These are phyloP conservation scores for Apiospora arundinis DNA, from an alignment of 2,329 filamentous ascomycete species.

Conservation along the genomic window DNA sequence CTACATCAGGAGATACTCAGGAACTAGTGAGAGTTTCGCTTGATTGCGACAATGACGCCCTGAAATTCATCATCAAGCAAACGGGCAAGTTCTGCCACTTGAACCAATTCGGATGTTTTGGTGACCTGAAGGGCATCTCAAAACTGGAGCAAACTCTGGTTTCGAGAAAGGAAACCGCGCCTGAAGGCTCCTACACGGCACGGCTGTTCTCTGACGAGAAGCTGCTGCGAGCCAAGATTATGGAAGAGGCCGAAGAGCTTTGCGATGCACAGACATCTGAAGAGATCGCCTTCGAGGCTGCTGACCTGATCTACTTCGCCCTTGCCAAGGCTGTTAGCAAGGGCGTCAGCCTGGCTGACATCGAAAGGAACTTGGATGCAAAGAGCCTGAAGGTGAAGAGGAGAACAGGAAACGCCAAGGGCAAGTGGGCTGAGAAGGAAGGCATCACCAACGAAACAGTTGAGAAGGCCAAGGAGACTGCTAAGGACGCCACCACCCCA, in stretches of 20 bases:
- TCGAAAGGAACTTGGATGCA: slow-evolving; percentile 89
- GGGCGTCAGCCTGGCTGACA: slow-evolving; percentile 85
- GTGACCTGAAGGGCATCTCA: slow-evolving; percentile 79
- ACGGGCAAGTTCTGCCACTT: slow-evolving; percentile 95
- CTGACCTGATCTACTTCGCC: slow-evolving; percentile 95
- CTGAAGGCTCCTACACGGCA: slow-evolving; percentile 90
- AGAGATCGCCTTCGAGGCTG: slow-evolving; percentile 91
- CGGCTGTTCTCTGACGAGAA: slow-evolving; percentile 91
- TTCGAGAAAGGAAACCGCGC: slow-evolving; percentile 81
- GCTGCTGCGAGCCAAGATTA: slow-evolving; percentile 91
- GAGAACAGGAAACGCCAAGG: slow-evolving; percentile 92
- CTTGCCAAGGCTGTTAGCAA: slow-evolving; percentile 86
- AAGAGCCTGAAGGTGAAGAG: slow-evolving; percentile 97
- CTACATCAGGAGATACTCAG: slow-evolving; percentile 92
- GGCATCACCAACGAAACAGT: slow-evolving; percentile 58
- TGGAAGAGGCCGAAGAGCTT: slow-evolving; percentile 96
- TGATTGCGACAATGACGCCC: slow-evolving; percentile 92
- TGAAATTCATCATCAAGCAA: slow-evolving; percentile 89
- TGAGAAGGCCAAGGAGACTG: slow-evolving; percentile 42
- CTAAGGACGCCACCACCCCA: slow-evolving; percentile 42
- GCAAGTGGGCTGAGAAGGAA: slow-evolving; percentile 86
- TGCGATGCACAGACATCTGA: slow-evolving; percentile 83
- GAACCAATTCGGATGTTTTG: slow-evolving; percentile 91
- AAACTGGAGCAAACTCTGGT: slow-evolving; percentile 87
- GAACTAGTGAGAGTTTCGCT: slow-evolving; percentile 83